phyloP scores from a whole-genome alignment of 768 basidiomycete genomes.

The Amanita muscaria region DNA sequence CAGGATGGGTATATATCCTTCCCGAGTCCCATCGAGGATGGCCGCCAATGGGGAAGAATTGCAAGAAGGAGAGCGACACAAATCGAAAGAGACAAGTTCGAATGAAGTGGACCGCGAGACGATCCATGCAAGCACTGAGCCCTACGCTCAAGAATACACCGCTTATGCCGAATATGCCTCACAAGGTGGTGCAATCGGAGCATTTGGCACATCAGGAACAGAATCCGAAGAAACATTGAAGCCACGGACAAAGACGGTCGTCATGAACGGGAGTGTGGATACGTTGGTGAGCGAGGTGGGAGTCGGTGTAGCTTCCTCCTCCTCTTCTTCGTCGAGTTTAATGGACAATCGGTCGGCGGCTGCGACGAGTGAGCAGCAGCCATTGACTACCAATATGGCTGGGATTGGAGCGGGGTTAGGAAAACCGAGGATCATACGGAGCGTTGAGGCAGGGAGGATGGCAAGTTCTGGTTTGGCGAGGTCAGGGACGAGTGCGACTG shows the following conservation, averaged over 20 bases:
- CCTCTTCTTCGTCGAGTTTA: too few relatives aligned
- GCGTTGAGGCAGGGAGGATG: conserved; percentile 39
- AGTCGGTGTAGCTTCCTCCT: conserved; percentile 1
- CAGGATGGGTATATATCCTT: conserved; percentile 18
- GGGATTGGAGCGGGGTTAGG: conserved; percentile 9
- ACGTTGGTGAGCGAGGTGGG: conserved; percentile 10
- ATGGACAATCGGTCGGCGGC: too few relatives aligned
- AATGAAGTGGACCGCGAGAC: neutral
- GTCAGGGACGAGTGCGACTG: conserved; percentile 22
- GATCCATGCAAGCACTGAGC: too few relatives aligned
- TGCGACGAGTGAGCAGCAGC: too few relatives aligned
- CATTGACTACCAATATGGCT: too few relatives aligned
- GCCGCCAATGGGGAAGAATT: neutral
- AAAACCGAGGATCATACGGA: conserved; percentile 47
- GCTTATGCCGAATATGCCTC: too few relatives aligned
- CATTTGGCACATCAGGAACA: too few relatives aligned
- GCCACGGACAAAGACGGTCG: conserved; percentile 36
- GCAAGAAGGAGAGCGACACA: neutral
- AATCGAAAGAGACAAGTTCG: neutral
- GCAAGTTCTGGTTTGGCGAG: conserved; percentile 18
- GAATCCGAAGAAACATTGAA: conserved; percentile 59
- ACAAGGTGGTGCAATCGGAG: too few relatives aligned
- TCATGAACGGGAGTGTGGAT: conserved; percentile 36
- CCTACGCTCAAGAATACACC: too few relatives aligned
- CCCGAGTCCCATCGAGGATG: neutral